A percentile compares a stretch with the other conserved stretches of the same genome.
Evolutionary conservation across 176 grass and related monocot genomes (phyloP).

Genomic region (Panicum miliaceum): DNA sequence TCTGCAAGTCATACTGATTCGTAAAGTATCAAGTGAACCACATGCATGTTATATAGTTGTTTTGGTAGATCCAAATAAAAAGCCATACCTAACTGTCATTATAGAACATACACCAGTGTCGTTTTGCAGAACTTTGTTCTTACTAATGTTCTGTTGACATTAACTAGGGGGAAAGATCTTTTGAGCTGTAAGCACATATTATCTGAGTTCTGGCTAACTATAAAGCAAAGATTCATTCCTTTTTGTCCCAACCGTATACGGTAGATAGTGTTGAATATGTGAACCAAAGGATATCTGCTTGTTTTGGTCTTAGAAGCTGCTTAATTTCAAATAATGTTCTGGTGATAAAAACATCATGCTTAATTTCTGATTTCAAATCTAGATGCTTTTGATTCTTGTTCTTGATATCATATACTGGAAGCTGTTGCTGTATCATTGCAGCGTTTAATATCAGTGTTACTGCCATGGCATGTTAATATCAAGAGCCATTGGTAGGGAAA

Average conservation of each 20-base stretch:
- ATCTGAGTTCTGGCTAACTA: too few species aligned
- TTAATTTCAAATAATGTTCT: neutral
- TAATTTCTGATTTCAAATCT: neutral
- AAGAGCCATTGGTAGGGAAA: conserved; percentile 66
- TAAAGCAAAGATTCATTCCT: neutral
- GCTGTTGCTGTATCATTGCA: conserved; percentile 49
- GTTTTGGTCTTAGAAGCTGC: neutral
- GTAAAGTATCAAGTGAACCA: neutral
- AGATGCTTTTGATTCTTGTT: neutral
- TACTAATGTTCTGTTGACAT: neutral
- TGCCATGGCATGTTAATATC: conserved; percentile 78
- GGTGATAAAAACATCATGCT: neutral
- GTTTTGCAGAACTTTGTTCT: neutral
- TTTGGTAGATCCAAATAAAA: neutral
- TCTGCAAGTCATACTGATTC: neutral
- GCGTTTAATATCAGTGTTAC: conserved; percentile 48
- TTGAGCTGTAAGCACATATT: too few species aligned
- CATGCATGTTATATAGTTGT: neutral
- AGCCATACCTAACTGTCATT: neutral
- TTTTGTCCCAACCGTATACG: neutral
- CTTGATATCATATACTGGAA: conserved; percentile 53
- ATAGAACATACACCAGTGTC: neutral
- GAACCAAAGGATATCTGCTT: too few species aligned
- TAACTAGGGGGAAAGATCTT: too few species aligned
- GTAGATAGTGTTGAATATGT: neutral